Evolutionary conservation across 75 land plant genomes (phyloP).

Genomic region (Larix kaempferi): DNA sequence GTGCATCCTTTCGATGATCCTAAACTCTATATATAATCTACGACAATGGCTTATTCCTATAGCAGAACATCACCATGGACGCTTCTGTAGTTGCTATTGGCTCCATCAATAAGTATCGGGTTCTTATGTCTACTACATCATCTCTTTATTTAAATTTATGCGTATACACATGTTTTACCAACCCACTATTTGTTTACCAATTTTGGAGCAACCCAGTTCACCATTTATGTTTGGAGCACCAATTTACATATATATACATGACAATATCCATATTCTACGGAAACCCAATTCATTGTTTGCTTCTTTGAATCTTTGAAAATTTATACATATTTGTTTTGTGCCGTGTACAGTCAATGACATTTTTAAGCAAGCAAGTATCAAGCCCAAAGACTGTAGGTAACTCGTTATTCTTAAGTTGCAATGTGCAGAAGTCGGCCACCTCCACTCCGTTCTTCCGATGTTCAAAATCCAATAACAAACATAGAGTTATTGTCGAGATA

Average conservation of each 20-base stretch:
- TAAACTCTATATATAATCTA: too few relatives aligned
- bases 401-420: not conserved
- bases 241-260: not conserved
- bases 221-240: not conserved
- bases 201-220: not conserved
- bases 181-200: not conserved
- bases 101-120: not conserved
- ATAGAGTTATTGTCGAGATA: conserved; percentile 44
- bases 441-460: not conserved
- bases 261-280: not conserved
- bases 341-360: not conserved
- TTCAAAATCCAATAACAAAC: conserved; percentile 12
- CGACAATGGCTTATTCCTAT: not conserved
- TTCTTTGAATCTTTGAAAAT: not conserved
- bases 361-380: not conserved
- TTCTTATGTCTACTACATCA: not conserved
- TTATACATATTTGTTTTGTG: not conserved
- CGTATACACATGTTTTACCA: not conserved
- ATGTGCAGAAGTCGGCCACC: not conserved
- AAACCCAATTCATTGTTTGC: not conserved
- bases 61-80: not conserved
- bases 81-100: not conserved
- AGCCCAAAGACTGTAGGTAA: not conserved
- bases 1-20: too few relatives aligned
- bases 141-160: not conserved